phyloP scores from a whole-genome alignment of 805 yeast species.

The Myxozyma vanderwaltii region DNA sequence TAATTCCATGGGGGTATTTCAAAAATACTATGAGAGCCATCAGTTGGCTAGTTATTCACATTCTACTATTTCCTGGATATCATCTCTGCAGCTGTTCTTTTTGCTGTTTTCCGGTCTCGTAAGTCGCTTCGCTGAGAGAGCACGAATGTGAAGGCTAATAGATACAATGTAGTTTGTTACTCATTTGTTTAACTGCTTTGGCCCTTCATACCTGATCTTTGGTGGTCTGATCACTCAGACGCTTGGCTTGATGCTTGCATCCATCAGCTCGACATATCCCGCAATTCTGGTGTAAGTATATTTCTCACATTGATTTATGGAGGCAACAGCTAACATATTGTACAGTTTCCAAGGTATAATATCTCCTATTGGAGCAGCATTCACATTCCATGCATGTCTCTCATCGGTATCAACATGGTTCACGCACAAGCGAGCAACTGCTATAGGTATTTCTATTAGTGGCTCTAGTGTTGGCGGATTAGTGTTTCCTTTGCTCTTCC shows the following conservation, averaged over 20 bases:
- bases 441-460: constrained; percentile 50
- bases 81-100: constrained; percentile 40
- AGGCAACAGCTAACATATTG: constrained; percentile 53
- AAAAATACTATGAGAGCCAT: constrained; percentile 35
- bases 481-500: constrained; percentile 52
- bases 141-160: not conserved
- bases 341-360: constrained; percentile 54
- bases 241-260: constrained; percentile 42
- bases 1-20: constrained; percentile 34
- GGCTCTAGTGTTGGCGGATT: constrained; percentile 58
- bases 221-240: constrained; percentile 35
- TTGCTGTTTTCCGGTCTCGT: constrained; percentile 34
- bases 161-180: constrained; percentile 19
- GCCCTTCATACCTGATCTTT: constrained; percentile 22
- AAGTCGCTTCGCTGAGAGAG: not conserved
- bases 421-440: constrained; percentile 47
- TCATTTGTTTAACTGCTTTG: constrained; percentile 28
- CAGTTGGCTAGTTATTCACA: constrained; percentile 33
- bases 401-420: constrained; percentile 53
- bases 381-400: constrained; percentile 50
- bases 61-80: constrained; percentile 42
- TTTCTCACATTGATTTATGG: constrained; percentile 50
- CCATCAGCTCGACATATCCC: constrained; percentile 47
- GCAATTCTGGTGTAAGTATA: constrained; percentile 50
- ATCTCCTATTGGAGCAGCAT: constrained; percentile 49